Conservation (phyloP, 73 alveolate genomes). For the Effrenium voratum region DNA sequence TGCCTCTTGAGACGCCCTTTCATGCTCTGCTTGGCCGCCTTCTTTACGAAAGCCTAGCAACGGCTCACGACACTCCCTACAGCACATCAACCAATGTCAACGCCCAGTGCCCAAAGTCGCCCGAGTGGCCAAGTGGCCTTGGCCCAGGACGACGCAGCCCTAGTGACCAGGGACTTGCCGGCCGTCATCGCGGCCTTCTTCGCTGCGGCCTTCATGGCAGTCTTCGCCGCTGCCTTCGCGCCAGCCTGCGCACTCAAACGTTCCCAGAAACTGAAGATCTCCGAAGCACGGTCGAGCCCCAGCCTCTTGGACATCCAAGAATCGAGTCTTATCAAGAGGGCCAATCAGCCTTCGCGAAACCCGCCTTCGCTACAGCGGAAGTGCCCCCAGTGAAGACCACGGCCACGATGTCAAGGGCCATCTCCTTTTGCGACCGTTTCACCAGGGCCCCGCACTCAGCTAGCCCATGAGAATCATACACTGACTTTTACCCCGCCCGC, state of each 20-base stretch:
- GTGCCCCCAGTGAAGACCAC: neutral
- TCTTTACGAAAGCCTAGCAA: neutral
- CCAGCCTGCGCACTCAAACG: too few species aligned
- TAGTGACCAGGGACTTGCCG: neutral
- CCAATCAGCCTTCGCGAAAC: neutral
- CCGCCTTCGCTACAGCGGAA: neutral
- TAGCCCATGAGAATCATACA: neutral
- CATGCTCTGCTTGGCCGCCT: neutral
- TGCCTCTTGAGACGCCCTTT: neutral
- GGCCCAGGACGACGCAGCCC: neutral
- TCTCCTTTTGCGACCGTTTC: neutral
- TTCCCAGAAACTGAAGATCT: too few species aligned
- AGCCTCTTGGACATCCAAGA: too few species aligned
- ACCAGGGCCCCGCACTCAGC: neutral
- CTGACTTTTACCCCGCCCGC: neutral
- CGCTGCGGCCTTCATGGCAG: neutral
- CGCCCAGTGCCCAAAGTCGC: neutral
- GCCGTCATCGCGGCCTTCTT: neutral
- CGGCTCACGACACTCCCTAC: neutral
- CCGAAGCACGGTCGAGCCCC: too few species aligned
- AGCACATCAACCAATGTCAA: neutral
- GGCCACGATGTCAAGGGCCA: neutral
- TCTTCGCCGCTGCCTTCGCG: neutral
- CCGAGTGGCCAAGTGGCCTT: neutral
- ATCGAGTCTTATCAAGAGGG: too few species aligned